These are phyloP conservation scores for Lactarius deliciosus DNA, from an alignment of 768 basidiomycete species.

Conservation along the genomic window DNA sequence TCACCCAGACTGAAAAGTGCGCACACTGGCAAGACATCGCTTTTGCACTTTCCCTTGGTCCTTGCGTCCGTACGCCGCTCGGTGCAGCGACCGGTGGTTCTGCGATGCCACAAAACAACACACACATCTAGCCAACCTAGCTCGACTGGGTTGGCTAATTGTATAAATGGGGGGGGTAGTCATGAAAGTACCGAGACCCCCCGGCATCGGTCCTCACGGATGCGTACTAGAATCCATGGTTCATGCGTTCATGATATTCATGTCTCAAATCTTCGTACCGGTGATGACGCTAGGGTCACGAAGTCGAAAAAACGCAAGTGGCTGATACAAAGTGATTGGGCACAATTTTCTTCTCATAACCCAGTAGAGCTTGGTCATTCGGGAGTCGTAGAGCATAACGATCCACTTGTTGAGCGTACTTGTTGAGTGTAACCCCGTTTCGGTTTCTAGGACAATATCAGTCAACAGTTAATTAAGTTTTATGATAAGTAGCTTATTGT, in stretches of 20 bases:
- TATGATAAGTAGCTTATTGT: neutral
- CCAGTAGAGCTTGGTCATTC: constrained; percentile 46
- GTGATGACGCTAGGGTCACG: constrained; percentile 68
- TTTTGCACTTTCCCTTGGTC: constrained; percentile 53
- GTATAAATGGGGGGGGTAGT: constrained; percentile 34
- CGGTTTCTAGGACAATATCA: too few species aligned
- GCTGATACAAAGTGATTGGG: too few species aligned
- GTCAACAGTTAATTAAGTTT: neutral
- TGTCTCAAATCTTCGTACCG: constrained; percentile 76
- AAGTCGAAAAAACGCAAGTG: constrained; percentile 34
- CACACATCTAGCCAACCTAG: constrained; percentile 53
- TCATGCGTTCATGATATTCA: constrained; percentile 51
- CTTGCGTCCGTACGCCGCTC: constrained; percentile 17
- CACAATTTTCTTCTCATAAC: constrained; percentile 44
- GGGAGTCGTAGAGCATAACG: too few species aligned
- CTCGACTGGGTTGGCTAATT: constrained; percentile 51
- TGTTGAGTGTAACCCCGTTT: too few species aligned
- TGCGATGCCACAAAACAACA: constrained; percentile 73
- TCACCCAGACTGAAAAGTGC: neutral
- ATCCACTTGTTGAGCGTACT: too few species aligned
- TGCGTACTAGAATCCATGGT: constrained; percentile 66
- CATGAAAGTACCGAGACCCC: constrained; percentile 2
- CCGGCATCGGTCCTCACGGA: constrained; percentile 68
- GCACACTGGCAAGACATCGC: constrained; percentile 38
- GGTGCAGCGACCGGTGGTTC: constrained; percentile 72